phyloP scores from a whole-genome alignment of 2,329 filamentous ascomycete species.

The Trichoderma cornu-damae region DNA sequence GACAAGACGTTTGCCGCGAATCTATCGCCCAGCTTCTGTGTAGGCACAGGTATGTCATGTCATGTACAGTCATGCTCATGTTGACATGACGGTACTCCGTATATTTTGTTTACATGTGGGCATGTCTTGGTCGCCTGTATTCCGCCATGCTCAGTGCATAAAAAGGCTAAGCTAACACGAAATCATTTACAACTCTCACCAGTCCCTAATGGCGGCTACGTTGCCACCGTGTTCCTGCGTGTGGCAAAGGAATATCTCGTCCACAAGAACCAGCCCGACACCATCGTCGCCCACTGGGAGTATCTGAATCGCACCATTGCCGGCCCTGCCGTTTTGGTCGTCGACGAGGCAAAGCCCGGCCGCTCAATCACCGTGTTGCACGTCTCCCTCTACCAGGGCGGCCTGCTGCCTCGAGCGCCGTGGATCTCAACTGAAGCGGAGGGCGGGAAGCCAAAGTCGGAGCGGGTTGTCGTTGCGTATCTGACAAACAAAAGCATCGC shows the following conservation, averaged over 20 bases:
- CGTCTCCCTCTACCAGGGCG: slow-evolving; percentile 39
- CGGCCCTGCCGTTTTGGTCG: slow-evolving; percentile 35
- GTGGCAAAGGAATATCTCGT: slow-evolving; percentile 34
- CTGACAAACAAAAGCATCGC: slow-evolving; percentile 36
- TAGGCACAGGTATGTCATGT: slow-evolving; percentile 15
- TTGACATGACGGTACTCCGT: too few relatives aligned
- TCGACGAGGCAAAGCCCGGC: slow-evolving; percentile 41
- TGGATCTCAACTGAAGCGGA: slow-evolving; percentile 30
- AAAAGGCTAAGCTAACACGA: too few relatives aligned
- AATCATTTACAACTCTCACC: too few relatives aligned
- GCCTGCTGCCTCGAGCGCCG: slow-evolving; percentile 30
- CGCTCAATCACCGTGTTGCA: slow-evolving; percentile 39
- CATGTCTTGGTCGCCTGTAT: too few relatives aligned
- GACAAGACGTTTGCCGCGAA: slow-evolving; percentile 12
- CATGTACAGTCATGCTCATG: too few relatives aligned
- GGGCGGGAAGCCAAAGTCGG: slow-evolving; percentile 25
- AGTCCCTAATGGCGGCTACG: slow-evolving; percentile 46
- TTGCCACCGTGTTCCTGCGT: slow-evolving; percentile 38
- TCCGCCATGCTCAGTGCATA: too few relatives aligned
- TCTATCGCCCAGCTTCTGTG: slow-evolving; percentile 13
- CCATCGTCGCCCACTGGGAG: slow-evolving; percentile 38
- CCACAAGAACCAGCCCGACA: slow-evolving; percentile 33
- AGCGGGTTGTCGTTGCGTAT: slow-evolving; percentile 35
- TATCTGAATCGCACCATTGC: slow-evolving; percentile 37
- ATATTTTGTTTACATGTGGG: too few relatives aligned